phyloP scores from a whole-genome alignment of 2,329 filamentous ascomycete species.

The Pezicula rhizophila region DNA sequence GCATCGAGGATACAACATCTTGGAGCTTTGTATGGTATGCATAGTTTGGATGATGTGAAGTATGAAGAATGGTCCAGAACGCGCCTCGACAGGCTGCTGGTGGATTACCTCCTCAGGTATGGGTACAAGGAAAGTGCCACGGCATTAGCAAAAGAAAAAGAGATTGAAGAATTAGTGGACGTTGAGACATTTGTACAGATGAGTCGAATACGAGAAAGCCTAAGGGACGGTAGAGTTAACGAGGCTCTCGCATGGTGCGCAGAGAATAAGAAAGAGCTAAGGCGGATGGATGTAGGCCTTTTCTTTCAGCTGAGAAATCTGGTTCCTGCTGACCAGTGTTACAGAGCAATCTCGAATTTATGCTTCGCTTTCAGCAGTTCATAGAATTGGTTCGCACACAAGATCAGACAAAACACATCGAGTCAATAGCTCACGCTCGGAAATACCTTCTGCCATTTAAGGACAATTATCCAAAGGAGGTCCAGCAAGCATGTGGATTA shows the following conservation, averaged over 20 bases:
- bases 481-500: constrained; percentile 70
- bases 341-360: constrained; percentile 81
- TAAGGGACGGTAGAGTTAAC: constrained; percentile 63
- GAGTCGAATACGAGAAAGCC: constrained; percentile 67
- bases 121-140: constrained; percentile 76
- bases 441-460: constrained; percentile 71
- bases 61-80: constrained; percentile 87
- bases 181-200: constrained; percentile 82
- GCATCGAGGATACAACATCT: constrained; percentile 75
- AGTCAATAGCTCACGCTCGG: constrained; percentile 76
- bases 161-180: constrained; percentile 78
- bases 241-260: constrained; percentile 86
- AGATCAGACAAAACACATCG: constrained; percentile 57
- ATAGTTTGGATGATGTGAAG: constrained; percentile 80
- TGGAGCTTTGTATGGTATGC: constrained; percentile 71
- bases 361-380: constrained; percentile 89
- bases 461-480: constrained; percentile 61
- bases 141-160: constrained; percentile 67
- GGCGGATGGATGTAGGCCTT: constrained; percentile 69
- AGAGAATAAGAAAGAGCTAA: constrained; percentile 87
- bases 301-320: background rate
- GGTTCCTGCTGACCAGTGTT: constrained; percentile 4
- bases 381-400: constrained; percentile 78
- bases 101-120: constrained; percentile 85
- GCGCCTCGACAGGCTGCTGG: constrained; percentile 74